Evolutionary conservation across 139 green algal genomes (phyloP), one percentile per base, ranked within the genome.

Genomic region (Tetratostichococcus sp.): DNA sequence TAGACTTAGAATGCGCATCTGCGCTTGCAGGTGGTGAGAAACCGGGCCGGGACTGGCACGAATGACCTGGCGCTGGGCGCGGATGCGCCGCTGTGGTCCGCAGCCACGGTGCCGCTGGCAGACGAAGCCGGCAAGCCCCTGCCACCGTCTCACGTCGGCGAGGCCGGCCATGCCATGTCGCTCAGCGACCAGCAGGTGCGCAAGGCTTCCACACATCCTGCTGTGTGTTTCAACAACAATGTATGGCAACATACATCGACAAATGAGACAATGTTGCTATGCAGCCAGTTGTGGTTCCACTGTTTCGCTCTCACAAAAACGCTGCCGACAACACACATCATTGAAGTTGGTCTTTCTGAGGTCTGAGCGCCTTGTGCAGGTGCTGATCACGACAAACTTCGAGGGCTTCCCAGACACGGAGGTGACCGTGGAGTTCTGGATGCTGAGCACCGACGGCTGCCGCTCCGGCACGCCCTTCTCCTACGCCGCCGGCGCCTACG

Each of bases 401-500:
- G 35, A 86, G 14, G 74, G 88, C 72, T 96, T 95, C 75, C 92
- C 92, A 11, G 70, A 77, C 30, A 74, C 80, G 35, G 84, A 83
- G 8, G 66, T 97, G 33, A 97, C 92, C 1, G 78, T 97, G 35
- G 92, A 97, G 86, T 95, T 97, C 71, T 97, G 90, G 92, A 96
- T 97, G 92, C 79, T 74, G 67, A 86, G 72, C 30, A 72, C 80
- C 77, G 81, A 87, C 72, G 34, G 35, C 25, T 89, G 84, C 79
- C 67, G 75, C 35, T 67, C 77, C 70, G 84, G 84, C 23, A 67
- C 43, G n/a, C 79, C 79, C 30, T 83, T 89, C 76, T 79, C 65
- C n/a, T 89, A 89, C 59, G 81, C 84, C 25, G 73, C 74, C 1
- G 42, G 83, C 17, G 71, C 79, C 23, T 94, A 95, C 75, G 75